phyloP scores from a whole-genome alignment of 176 grass and related monocot genomes.

The Cenchrus fungigraminus region DNA sequence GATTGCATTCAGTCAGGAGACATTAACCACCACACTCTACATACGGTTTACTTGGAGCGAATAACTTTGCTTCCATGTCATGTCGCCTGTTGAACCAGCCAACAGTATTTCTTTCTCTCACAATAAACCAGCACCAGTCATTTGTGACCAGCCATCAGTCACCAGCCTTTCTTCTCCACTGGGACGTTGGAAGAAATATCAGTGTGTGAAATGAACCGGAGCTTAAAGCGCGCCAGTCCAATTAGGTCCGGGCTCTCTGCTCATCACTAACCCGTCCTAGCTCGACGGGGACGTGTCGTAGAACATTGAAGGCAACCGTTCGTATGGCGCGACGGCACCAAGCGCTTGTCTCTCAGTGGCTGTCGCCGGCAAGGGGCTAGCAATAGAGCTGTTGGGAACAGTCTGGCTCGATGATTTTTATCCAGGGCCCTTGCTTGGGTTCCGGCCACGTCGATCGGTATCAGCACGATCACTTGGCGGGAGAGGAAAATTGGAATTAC shows the following conservation, averaged over 20 bases:
- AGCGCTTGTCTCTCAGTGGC: neutral
- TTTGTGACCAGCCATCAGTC: neutral
- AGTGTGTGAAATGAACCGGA: constrained; percentile 40
- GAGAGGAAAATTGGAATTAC: neutral
- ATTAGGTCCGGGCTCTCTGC: neutral
- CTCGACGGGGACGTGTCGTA: neutral
- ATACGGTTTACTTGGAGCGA: neutral
- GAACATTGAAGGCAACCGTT: neutral
- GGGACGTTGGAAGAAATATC: constrained; percentile 11
- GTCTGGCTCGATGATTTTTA: neutral
- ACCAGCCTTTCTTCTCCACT: neutral
- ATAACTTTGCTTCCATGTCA: neutral
- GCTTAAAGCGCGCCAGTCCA: constrained; percentile 10
- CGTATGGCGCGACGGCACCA: neutral
- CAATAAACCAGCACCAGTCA: too few relatives aligned
- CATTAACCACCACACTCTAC: neutral
- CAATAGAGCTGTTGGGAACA: neutral
- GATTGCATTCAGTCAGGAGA: neutral
- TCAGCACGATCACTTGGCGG: neutral
- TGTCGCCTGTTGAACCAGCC: neutral
- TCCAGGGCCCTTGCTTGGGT: neutral
- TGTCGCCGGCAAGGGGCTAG: constrained; percentile 10
- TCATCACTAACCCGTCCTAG: constrained; percentile 6
- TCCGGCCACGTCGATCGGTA: neutral
- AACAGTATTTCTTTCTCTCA: too few relatives aligned